Base-by-base conservation (phyloP, 2,329 filamentous ascomycete species). In the Trichophyton benhamiae region DNA sequence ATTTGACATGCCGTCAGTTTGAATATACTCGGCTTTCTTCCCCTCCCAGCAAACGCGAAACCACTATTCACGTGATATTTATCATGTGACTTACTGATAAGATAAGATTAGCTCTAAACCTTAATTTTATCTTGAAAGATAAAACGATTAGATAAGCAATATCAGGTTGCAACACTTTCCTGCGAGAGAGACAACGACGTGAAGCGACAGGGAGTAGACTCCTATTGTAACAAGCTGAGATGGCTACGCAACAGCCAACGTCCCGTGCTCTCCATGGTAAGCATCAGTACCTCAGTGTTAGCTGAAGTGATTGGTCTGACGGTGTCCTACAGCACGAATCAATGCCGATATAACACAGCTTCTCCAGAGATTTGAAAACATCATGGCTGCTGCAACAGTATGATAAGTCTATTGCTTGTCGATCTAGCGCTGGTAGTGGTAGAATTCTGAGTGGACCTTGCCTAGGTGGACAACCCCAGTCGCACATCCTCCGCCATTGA, bases 401-500 rank as follows among this genome's bases (percentile, higher is more conserved):
- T 62, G 69, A 62, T 49, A 41, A 55, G 49, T 4, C 44, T n/a
- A 52, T 25, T 30, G 52, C 52, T 20, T 33, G 20, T 25, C 48
- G 52, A 42, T 61, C 22, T 11, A 11, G n/a, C 25, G 15, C 22
- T 3, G 20, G 4, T 5, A 4, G 20, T 1, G 7, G n/a, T 46
- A 20, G 3, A 41, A 2, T 27, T 49, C 42, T 7, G 38, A 48
- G 62, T 8, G 11, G 44, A 62, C 61, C 9, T 41, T 59, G 53
- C 42, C 17, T 36, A 82, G 77, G 75, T 77, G 44, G 75, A 81
- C 60, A 77, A 76, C 46, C 75, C 75, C 41, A 82, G 82, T 66
- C 77, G 82, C 63, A 80, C 79, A 22, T 76, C 78, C 15, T 82
- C 81, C 2, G 82, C 83, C 3, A 77, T 82, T 15, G 80, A 81